Evolutionary conservation across 345 rosid genomes (phyloP).

Genomic region (Eucalyptus cloeziana): DNA sequence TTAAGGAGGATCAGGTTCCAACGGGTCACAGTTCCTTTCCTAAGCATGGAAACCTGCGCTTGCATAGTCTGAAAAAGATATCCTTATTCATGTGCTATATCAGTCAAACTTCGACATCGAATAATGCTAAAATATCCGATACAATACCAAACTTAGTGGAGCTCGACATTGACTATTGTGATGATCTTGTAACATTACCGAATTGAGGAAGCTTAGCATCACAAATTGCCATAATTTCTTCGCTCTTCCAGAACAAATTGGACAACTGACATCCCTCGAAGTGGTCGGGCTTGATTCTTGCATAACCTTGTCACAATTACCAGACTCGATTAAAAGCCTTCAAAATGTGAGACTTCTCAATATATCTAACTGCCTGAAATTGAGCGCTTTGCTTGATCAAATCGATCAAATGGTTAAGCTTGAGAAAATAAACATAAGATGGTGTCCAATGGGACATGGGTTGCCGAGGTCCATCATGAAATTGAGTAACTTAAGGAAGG

Average conservation of each 20-base stretch:
- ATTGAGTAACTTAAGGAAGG: slow-evolving; percentile 17
- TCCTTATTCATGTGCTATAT: slow-evolving; percentile 33
- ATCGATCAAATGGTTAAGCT: background rate
- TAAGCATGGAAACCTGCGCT: background rate
- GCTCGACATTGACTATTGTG: slow-evolving; percentile 34
- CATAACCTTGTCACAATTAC: slow-evolving; percentile 20
- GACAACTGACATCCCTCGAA: slow-evolving; percentile 4
- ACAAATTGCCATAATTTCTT: slow-evolving; percentile 2
- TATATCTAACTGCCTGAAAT: background rate
- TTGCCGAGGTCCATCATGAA: slow-evolving; percentile 22
- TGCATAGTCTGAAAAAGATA: slow-evolving; percentile 21
- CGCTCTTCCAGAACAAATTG: slow-evolving; percentile 19
- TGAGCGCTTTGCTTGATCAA: background rate
- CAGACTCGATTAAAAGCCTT: slow-evolving; percentile 20
- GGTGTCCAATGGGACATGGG: background rate
- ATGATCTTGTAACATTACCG: slow-evolving; percentile 15
- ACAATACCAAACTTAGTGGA: slow-evolving; percentile 22
- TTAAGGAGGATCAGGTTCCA: slow-evolving; percentile 54
- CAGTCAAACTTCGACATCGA: slow-evolving; percentile 4
- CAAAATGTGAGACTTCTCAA: slow-evolving; percentile 17
- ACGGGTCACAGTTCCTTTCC: slow-evolving; percentile 5
- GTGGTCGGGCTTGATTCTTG: slow-evolving; percentile 32
- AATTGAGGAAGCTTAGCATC: background rate
- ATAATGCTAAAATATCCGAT: background rate
- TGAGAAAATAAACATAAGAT: background rate